Evolutionary conservation across 108 stramenopile species (phyloP), one percentile per base, ranked within the genome.

Genomic region (Schizochytrium sp.): DNA sequence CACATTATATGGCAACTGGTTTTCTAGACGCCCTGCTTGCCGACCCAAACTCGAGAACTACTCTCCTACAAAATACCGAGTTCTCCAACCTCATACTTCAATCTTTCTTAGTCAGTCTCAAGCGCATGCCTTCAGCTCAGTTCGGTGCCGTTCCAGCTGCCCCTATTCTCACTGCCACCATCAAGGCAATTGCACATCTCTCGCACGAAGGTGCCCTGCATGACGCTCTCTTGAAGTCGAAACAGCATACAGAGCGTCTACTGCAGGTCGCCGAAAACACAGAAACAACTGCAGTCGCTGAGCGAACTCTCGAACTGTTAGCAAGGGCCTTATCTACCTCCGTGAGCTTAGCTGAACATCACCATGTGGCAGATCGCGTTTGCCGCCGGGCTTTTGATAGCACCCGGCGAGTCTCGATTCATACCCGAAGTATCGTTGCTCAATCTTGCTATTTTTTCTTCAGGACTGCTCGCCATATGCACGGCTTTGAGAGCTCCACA

Each of bases 141-240:
- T 53, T 83, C 28, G 64, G 10, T 44, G 15, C 12, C 5, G 64
- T 13, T 0, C 12, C 40, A 10, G 42, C 64, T 8, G 19, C 64
- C 12, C 64, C 64, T 8, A 38, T 38, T 69, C 64, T 69, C 64
- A 44, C 44, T 0, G 42, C 44, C 12, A 69, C 64, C 64, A 69
- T 69, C 64, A 69, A 69, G 15, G 64, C 64, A 2, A 38, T 69
- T 15, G 64, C 64, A 44, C 64, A 13, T 15, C 64, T 69, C 64
- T 69, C 64, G 12, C 64, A 69, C 64, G 64, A 69, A 15, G 2
- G 19, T 44, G 15, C 40, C 42, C 64, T 69, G 42, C 64, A 69
- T 3, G 28, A 69, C 19, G 7, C 64, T 44, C 7, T 69, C 64
- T 7, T 69, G 2, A 44, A 12, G 5, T 69, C 28, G 42, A 8